phyloP scores from a whole-genome alignment of 352 stramenopile genomes.

The Aphanomyces euteiches region DNA sequence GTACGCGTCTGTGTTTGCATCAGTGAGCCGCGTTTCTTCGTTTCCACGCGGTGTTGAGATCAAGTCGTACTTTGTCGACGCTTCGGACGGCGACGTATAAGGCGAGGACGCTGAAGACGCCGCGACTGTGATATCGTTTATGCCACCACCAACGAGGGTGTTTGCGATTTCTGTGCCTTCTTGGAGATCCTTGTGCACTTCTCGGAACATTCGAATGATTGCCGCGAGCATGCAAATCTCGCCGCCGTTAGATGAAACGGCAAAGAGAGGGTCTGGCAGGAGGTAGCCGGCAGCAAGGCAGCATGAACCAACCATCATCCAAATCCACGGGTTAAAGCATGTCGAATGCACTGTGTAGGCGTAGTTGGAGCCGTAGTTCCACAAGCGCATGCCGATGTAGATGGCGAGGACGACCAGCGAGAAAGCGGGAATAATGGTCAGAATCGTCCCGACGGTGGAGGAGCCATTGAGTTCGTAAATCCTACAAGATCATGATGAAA shows the following conservation, averaged over 20 bases:
- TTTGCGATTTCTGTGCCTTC: constrained; percentile 66
- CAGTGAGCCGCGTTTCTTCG: constrained; percentile 39
- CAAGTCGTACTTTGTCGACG: constrained; percentile 37
- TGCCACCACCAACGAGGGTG: constrained; percentile 33
- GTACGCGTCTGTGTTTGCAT: constrained; percentile 37
- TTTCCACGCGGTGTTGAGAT: constrained; percentile 27
- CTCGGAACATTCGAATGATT: constrained; percentile 81
- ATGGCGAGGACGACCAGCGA: constrained; percentile 65
- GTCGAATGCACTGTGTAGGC: constrained; percentile 81
- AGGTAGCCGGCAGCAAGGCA: constrained; percentile 67
- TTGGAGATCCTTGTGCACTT: constrained; percentile 81
- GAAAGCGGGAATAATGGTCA: constrained; percentile 58
- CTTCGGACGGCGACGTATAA: constrained; percentile 30
- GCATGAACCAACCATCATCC: constrained; percentile 76
- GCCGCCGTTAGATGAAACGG: constrained; percentile 66
- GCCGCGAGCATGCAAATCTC: constrained; percentile 75
- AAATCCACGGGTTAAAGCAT: constrained; percentile 86
- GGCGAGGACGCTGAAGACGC: constrained; percentile 33
- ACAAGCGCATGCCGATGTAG: constrained; percentile 69
- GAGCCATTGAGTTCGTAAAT: constrained; percentile 74
- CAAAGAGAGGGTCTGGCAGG: constrained; percentile 67
- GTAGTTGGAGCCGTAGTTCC: constrained; percentile 85
- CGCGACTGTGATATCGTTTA: constrained; percentile 30
- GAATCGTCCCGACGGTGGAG: constrained; percentile 48
- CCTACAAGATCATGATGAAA: constrained; percentile 36